A percentile compares a stretch with the other conserved stretches of the same genome.
Conservation (phyloP, 495 filamentous ascomycete genomes). For the Neurospora cerealis region DNA sequence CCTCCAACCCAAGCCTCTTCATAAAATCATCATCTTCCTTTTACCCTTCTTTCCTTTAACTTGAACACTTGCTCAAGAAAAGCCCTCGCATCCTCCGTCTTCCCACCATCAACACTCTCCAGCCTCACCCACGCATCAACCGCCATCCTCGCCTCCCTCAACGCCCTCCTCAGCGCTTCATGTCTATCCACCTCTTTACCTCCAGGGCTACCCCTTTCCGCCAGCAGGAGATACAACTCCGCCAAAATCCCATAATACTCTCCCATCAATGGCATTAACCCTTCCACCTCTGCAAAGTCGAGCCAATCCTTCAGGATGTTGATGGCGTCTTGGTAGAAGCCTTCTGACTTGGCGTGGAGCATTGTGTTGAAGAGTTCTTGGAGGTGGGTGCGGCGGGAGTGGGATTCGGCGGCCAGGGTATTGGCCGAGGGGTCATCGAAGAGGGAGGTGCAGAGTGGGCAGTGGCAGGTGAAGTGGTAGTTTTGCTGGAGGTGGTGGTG, state of each 20-base stretch:
- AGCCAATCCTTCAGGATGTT: slow-evolving; percentile 23
- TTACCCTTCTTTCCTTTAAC: not conserved
- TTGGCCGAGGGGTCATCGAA: slow-evolving; percentile 5
- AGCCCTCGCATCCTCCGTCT: slow-evolving; percentile 18
- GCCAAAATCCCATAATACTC: slow-evolving; percentile 31
- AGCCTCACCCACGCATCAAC: slow-evolving; percentile 25
- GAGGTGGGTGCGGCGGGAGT: slow-evolving; percentile 23
- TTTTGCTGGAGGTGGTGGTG: slow-evolving; percentile 20
- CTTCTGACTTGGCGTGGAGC: slow-evolving; percentile 17
- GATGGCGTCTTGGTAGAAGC: slow-evolving; percentile 27
- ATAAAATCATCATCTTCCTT: not conserved
- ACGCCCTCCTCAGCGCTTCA: slow-evolving; percentile 16
- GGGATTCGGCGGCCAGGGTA: slow-evolving; percentile 17
- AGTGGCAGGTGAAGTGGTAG: slow-evolving; percentile 32
- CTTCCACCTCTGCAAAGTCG: slow-evolving; percentile 23
- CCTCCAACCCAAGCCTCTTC: not conserved
- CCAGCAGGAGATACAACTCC: slow-evolving; percentile 23
- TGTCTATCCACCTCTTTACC: slow-evolving; percentile 1
- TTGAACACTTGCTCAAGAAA: slow-evolving; percentile 11
- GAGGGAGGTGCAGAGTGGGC: slow-evolving; percentile 27
- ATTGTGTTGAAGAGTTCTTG: slow-evolving; percentile 22
- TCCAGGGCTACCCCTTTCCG: slow-evolving; percentile 16
- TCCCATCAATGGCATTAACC: slow-evolving; percentile 18
- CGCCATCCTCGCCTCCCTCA: slow-evolving; percentile 27
- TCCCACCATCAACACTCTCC: slow-evolving; percentile 26